These are phyloP conservation scores for Tremellales sp. DNA, from an alignment of 1,284 basidiomycete genomes.

Conservation along the genomic window DNA sequence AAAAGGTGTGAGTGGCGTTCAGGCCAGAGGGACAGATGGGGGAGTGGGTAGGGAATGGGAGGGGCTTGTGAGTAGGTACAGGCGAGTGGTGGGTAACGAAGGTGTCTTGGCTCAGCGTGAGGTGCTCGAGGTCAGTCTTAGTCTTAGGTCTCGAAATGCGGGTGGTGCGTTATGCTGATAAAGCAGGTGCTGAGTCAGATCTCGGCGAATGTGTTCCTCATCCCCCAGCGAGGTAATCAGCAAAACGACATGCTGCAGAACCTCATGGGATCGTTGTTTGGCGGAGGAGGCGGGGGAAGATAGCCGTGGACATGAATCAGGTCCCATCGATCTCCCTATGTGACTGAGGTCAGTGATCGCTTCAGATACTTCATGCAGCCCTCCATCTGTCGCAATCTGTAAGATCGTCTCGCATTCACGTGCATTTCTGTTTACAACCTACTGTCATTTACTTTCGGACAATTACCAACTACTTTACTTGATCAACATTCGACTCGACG, in stretches of 20 bases:
- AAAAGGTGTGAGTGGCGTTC: slow-evolving; percentile 45
- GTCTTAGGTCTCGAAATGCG: neutral
- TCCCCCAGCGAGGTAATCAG: slow-evolving; percentile 61
- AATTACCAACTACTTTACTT: neutral
- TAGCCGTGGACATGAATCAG: too few species aligned
- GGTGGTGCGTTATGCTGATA: neutral
- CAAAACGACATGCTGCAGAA: slow-evolving; percentile 74
- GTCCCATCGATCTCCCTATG: too few species aligned
- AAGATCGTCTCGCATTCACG: too few species aligned
- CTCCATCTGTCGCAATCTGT: too few species aligned
- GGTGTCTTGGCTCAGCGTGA: slow-evolving; percentile 62
- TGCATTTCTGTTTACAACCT: neutral
- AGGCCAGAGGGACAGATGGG: slow-evolving; percentile 57
- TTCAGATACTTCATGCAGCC: too few species aligned
- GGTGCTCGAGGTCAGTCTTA: slow-evolving; percentile 63
- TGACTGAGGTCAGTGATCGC: too few species aligned
- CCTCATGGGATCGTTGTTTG: slow-evolving; percentile 75
- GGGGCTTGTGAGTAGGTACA: slow-evolving; percentile 73
- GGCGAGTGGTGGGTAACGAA: slow-evolving; percentile 51
- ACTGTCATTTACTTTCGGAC: neutral
- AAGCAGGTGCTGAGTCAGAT: slow-evolving; percentile 62
- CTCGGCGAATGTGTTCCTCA: slow-evolving; percentile 63
- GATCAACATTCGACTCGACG: neutral
- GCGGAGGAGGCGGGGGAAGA: slow-evolving; percentile 53
- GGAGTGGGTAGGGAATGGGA: slow-evolving; percentile 65